Conservation (phyloP, 129 eudicot genomes). For the Flaveria robusta region DNA sequence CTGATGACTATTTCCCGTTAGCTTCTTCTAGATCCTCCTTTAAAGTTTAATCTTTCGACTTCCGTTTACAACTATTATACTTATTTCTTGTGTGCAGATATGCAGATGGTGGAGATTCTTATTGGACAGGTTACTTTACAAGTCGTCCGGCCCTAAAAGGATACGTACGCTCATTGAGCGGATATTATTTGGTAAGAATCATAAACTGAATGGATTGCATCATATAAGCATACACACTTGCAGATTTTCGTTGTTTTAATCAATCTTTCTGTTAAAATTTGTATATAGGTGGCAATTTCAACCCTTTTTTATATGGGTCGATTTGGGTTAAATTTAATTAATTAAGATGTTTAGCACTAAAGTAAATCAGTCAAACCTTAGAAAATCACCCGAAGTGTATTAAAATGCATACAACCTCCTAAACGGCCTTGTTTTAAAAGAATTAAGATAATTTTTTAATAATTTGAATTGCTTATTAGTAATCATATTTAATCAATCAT, state of each 20-base stretch:
- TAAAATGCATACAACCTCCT: background rate
- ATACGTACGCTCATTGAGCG: conserved; percentile 79
- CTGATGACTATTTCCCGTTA: conserved; percentile 88
- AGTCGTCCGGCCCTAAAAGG: conserved; percentile 89
- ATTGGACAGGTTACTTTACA: conserved; percentile 86
- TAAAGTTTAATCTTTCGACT: background rate
- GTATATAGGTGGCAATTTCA: background rate
- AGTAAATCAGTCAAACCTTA: background rate
- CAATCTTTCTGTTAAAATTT: background rate
- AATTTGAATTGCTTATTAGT: background rate
- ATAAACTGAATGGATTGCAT: background rate
- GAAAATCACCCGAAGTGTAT: background rate
- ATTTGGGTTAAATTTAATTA: background rate
- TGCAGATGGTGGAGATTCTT: conserved; percentile 69
- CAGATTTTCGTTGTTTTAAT: conserved; percentile 8
- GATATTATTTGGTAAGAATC: conserved; percentile 72
- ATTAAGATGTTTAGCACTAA: background rate
- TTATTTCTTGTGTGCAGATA: conserved; percentile 50
- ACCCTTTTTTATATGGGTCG: background rate
- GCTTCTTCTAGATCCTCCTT: conserved; percentile 19
- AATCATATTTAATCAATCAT: background rate
- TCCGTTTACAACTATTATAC: background rate
- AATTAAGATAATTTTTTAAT: background rate
- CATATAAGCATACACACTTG: background rate
- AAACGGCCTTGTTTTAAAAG: background rate